Base-by-base conservation (phyloP, 306 rosid species). In the Trifolium fragiferum region DNA sequence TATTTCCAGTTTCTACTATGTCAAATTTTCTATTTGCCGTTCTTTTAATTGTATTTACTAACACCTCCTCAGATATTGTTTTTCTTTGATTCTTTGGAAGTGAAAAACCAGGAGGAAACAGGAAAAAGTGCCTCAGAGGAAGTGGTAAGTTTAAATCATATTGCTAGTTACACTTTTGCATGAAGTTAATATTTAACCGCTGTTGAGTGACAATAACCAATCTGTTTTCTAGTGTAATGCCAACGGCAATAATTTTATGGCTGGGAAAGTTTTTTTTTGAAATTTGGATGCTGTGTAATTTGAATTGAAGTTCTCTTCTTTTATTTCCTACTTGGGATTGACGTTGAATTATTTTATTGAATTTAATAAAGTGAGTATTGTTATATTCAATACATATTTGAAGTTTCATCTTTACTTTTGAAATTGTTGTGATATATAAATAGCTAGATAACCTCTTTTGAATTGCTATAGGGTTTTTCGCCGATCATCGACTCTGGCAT, bases 31-130 rank as follows among this genome's bases (percentile, higher is more conserved):
- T n/a, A 40, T 55, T 55, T 35, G 30, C 49, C 78, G 59, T 70
- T 35, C 66, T 69, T 71, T 64, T 63, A 54, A 13, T 44, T 46
- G 27, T 64, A 41, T 61, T 62, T 27, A n/a, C 44, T 55, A 61
- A 60, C 68, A 47, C 78, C 58, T 66, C 66, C 38, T 15, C 89
- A 93, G 98, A 74, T 93, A 59, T 49, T 91, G 74, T 82, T 93
- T 81, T 91, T 63, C 86, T 51, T 43, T 12, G 97, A 87, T 77
- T 81, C 76, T 71, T 67, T 93, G 92, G 90, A 89, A 60, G 85
- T 88, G 77, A 80, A 82, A 75, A 83, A 72, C 74, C 60, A 63
- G 14, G 87, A 83, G 84, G 85, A 84, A 46, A 66, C 85, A 57
- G 82, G 51, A 30, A 77, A 79, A 20, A 72, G 47, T 50, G 85